Conservation (phyloP, 169 alveolate genomes). For the Blepharisma undulans region DNA sequence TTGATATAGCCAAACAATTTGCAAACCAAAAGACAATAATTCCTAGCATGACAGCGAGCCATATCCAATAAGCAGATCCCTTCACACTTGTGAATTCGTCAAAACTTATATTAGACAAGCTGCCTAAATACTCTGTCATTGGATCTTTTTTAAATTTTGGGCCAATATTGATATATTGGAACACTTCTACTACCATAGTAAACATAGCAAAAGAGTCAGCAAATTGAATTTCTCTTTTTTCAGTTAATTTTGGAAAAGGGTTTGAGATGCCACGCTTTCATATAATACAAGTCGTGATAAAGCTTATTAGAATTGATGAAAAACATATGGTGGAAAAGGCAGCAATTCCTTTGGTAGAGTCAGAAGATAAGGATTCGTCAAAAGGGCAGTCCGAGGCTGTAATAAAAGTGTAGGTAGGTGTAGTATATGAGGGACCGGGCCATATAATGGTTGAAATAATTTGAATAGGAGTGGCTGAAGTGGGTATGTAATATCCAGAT, state of each 20-base stretch:
- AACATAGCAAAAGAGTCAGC: background rate
- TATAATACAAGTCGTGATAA: too few relatives aligned
- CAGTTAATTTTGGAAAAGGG: background rate
- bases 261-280: background rate
- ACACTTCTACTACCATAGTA: background rate
- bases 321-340: too few relatives aligned
- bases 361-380: too few relatives aligned
- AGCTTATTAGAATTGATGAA: too few relatives aligned
- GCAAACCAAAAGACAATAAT: background rate
- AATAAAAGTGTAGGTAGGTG: too few relatives aligned
- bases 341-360: too few relatives aligned
- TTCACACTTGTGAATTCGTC: background rate
- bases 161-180: slow-evolving; percentile 27
- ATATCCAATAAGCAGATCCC: background rate
- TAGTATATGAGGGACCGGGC: too few relatives aligned
- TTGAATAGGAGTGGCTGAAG: too few relatives aligned
- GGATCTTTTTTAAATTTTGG: background rate
- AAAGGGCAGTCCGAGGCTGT: too few relatives aligned
- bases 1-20: background rate
- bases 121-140: background rate
- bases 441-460: too few relatives aligned
- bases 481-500: too few relatives aligned
- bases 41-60: background rate
- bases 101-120: background rate
- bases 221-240: background rate